Percentiles rank a stretch among this genome's conserved stretches.
Conservation (phyloP, 2,329 filamentous ascomycete species). For the Colletotrichum coccodes region DNA sequence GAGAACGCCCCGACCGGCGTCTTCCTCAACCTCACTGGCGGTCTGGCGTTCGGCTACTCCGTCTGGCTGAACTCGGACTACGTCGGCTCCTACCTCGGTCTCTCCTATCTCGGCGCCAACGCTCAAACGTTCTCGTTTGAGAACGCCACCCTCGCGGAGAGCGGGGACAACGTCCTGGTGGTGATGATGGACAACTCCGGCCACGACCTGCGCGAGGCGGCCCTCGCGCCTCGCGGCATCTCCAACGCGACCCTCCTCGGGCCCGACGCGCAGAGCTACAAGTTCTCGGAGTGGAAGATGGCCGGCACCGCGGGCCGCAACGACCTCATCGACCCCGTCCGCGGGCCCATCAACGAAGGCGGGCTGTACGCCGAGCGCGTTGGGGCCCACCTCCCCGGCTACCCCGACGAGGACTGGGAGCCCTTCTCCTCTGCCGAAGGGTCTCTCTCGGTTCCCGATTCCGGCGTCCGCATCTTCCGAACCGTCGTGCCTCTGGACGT, state of each 20-base stretch:
- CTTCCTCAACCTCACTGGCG: conserved; percentile 63
- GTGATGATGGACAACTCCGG: conserved; percentile 69
- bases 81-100: conserved; percentile 65
- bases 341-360: conserved; percentile 67
- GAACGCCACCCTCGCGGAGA: conserved; percentile 54
- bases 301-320: conserved; percentile 66
- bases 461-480: conserved; percentile 67
- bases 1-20: conserved; percentile 51
- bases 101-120: conserved; percentile 49
- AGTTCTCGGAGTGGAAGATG: conserved; percentile 66
- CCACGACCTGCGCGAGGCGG: conserved; percentile 62
- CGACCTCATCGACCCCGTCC: conserved; percentile 62
- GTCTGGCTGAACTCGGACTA: conserved; percentile 67
- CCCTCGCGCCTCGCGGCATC: conserved; percentile 62
- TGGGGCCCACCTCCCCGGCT: conserved; percentile 68
- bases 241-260: conserved; percentile 61
- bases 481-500: conserved; percentile 61
- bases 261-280: conserved; percentile 38
- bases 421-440: conserved; percentile 40
- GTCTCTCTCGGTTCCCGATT: conserved; percentile 53
- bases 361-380: conserved; percentile 67
- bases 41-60: conserved; percentile 65
- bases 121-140: conserved; percentile 59
- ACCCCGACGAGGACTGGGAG: conserved; percentile 58
- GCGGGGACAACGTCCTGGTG: conserved; percentile 59